Evolutionary conservation across 768 basidiomycete species (phyloP).

Genomic region (Pulveroboletus sp.): DNA sequence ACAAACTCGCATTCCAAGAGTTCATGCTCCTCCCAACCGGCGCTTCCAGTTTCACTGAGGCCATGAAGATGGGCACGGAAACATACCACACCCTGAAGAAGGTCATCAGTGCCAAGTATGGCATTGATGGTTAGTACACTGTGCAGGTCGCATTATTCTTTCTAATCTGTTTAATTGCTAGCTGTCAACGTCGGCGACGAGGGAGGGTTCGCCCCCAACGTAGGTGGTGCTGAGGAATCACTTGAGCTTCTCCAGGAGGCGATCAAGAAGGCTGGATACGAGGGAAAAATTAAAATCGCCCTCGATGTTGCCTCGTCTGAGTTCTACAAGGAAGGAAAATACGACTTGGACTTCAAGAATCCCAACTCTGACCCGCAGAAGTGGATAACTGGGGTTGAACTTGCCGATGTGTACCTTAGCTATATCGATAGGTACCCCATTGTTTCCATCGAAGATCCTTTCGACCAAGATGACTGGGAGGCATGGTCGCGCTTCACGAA

Average conservation of each 20-base stretch:
- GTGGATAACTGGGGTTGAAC: slow-evolving; percentile 89
- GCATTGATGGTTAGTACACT: slow-evolving; percentile 79
- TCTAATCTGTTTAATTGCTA: slow-evolving; percentile 29
- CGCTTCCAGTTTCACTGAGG: slow-evolving; percentile 87
- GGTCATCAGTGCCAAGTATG: slow-evolving; percentile 98
- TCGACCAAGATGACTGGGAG: slow-evolving; percentile 99
- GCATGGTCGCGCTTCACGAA: slow-evolving; percentile 92
- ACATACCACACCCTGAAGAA: slow-evolving; percentile 98
- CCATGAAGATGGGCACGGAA: slow-evolving; percentile 98
- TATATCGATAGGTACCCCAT: slow-evolving; percentile 95
- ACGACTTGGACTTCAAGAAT: slow-evolving; percentile 99
- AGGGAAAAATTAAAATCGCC: slow-evolving; percentile 98
- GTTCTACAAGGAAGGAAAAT: slow-evolving; percentile 99
- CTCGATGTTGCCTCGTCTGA: slow-evolving; percentile 99
- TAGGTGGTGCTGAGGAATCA: slow-evolving; percentile 93
- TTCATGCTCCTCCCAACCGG: slow-evolving; percentile 99
- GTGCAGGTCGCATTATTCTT: background rate
- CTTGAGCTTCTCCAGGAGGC: slow-evolving; percentile 94
- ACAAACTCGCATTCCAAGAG: slow-evolving; percentile 99
- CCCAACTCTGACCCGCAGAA: slow-evolving; percentile 97
- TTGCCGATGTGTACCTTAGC: slow-evolving; percentile 85
- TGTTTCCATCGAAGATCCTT: slow-evolving; percentile 94
- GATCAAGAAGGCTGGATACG: slow-evolving; percentile 97
- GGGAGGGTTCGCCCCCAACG: slow-evolving; percentile 99
- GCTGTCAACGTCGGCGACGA: slow-evolving; percentile 99